Evolutionary conservation across 2,329 filamentous ascomycete genomes (phyloP).

Genomic region (Colletotrichum limetticola): DNA sequence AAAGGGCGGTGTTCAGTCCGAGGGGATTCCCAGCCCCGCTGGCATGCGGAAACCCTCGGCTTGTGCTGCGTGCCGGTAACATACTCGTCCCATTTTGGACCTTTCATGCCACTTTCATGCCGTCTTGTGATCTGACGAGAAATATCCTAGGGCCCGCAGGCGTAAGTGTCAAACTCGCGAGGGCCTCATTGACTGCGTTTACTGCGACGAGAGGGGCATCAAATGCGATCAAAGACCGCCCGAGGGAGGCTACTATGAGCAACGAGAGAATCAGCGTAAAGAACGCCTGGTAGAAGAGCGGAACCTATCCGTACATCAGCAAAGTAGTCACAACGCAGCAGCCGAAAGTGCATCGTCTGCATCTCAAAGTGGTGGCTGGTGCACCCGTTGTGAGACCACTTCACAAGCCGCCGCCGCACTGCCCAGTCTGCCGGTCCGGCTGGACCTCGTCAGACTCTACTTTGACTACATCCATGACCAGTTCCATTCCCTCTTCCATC

Average conservation of each 20-base stretch:
- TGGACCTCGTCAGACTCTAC: constrained; percentile 46
- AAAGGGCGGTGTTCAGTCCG: constrained; percentile 22
- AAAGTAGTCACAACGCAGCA: background rate
- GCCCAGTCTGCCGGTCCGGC: constrained; percentile 34
- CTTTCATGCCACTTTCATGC: background rate
- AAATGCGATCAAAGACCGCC: constrained; percentile 55
- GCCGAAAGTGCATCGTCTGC: constrained; percentile 12
- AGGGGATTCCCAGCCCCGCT: background rate
- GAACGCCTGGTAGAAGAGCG: constrained; percentile 8
- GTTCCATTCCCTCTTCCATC: constrained; percentile 48
- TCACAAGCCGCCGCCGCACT: constrained; percentile 21
- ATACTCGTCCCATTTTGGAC: constrained; percentile 7
- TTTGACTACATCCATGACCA: constrained; percentile 48
- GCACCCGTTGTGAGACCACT: constrained; percentile 22
- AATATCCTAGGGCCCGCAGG: constrained; percentile 28
- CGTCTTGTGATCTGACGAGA: constrained; percentile 20
- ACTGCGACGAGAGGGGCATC: constrained; percentile 61
- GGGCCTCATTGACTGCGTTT: constrained; percentile 57
- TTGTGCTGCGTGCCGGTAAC: constrained; percentile 36
- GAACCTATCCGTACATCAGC: background rate
- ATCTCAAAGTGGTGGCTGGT: constrained; percentile 16
- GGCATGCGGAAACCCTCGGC: constrained; percentile 37
- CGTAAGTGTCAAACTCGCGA: constrained; percentile 33
- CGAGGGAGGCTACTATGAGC: constrained; percentile 34
- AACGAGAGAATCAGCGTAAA: constrained; percentile 30